Base-by-base conservation (phyloP, 306 rosid species). In the Vigna unguiculata region DNA sequence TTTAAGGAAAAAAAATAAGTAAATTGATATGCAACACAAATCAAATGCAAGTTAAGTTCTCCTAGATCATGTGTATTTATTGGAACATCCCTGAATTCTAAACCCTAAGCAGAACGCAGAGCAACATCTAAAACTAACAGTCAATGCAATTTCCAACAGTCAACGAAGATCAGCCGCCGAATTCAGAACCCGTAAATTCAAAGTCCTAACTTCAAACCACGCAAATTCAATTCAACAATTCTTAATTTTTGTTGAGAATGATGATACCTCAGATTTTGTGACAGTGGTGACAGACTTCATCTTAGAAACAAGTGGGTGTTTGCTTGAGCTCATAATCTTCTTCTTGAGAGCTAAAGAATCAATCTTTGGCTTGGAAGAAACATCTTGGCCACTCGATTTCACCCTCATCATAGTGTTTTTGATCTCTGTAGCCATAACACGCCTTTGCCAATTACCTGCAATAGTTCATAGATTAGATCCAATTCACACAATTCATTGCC, bases 241-340 rank as follows among this genome's bases (percentile, higher is more conserved):
- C 4, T 34, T 15, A 15, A 19, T 3, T 53, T 20, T 52, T 34
- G 0, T 38, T 46, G 30, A 60, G 67, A 83, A 63, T 72, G 54
- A 67, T 32, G 36, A 28, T 85, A 93, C 98, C 96, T 90, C 96
- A 76, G 86, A 74, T 90, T 93, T 93, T 48, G 81, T 74, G 62
- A 79, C 70, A 34, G 76, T 61, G 9, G 82, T 61, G 28, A 81
- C 81, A 40, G 88, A 76, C 86, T 88, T 90, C 78, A 73, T 76
- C 88, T 87, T 93, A 52, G 84, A 78, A 76, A 85, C 86, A 81
- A 55, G 24, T 43, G 82, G 79, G 45, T 68, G 85, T 85, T 75
- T 88, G 87, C 12, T 69, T 20, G 96, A 86, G 87, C 68, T 85
- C 51, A 76, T 87, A 24, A 87, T 43, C 79, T 78, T 92, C 88